Conservation (phyloP, 2,329 filamentous ascomycete species). For the Pseudofabraea citricarpa region DNA sequence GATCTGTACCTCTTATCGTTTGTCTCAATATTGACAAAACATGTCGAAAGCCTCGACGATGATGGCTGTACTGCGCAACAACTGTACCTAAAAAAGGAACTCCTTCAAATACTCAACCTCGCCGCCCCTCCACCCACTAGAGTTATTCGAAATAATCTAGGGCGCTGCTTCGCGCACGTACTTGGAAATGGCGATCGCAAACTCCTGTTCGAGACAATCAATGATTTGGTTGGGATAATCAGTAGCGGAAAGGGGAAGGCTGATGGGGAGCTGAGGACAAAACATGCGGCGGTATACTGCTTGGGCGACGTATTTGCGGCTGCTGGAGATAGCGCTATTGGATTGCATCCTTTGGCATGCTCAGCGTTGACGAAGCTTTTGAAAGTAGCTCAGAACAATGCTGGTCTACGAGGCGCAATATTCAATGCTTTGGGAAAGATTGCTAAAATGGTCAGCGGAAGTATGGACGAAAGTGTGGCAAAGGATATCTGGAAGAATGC, state of each 20-base stretch:
- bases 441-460: constrained; percentile 66
- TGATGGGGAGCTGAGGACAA: constrained; percentile 72
- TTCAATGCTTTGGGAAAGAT: constrained; percentile 75
- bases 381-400: constrained; percentile 74
- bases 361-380: constrained; percentile 70
- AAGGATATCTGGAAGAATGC: constrained; percentile 92
- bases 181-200: constrained; percentile 85
- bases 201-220: constrained; percentile 89
- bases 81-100: constrained; percentile 86
- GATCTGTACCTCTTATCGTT: constrained; percentile 91
- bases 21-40: constrained; percentile 73
- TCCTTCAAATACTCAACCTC: constrained; percentile 88
- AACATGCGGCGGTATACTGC: constrained; percentile 83
- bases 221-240: constrained; percentile 73
- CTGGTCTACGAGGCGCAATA: constrained; percentile 74
- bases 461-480: constrained; percentile 79
- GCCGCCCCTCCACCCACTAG: constrained; percentile 76
- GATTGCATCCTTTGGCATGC: constrained; percentile 71
- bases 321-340: constrained; percentile 91
- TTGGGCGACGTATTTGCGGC: constrained; percentile 84
- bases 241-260: constrained; percentile 67
- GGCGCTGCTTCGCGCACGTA: constrained; percentile 76
- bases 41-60: constrained; percentile 68
- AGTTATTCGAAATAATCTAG: constrained; percentile 85
- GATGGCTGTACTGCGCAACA: constrained; percentile 87